Percentiles rank a stretch among this genome's conserved stretches.
Conservation (phyloP, 208 protist genomes). For the Wallacemonas sp. region DNA sequence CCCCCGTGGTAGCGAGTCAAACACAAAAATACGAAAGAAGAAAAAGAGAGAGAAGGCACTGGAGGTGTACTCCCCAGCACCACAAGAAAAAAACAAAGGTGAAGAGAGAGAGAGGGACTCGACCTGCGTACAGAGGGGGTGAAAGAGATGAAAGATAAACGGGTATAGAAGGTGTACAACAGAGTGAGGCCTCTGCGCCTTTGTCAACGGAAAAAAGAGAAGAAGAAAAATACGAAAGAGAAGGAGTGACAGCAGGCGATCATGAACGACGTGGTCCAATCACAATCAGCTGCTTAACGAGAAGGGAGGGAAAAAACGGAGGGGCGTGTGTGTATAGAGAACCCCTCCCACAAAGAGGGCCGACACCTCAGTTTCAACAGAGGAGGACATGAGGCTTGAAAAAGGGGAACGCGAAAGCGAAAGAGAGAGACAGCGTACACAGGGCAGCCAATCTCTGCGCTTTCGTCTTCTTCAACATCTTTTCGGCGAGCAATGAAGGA, state of each 20-base stretch:
- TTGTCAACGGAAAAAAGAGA: neutral
- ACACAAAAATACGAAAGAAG: slow-evolving; percentile 3
- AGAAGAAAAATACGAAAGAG: neutral
- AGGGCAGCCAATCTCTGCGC: neutral
- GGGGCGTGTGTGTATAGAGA: neutral
- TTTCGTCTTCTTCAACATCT: neutral
- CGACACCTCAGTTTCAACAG: no score
- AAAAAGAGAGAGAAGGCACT: slow-evolving; percentile 13
- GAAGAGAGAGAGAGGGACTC: neutral
- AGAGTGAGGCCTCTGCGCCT: neutral
- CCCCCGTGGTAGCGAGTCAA: no score
- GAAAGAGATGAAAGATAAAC: slow-evolving; percentile 6
- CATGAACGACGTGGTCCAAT: no score
- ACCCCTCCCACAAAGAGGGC: no score
- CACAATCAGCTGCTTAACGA: no score
- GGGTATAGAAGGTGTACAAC: slow-evolving; percentile 10
- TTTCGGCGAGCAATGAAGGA: slow-evolving; percentile 19
- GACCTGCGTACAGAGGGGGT: neutral
- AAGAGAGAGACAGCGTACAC: neutral
- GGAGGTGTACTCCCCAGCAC: neutral
- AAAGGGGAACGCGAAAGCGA: slow-evolving; percentile 8
- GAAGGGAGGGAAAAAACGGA: neutral
- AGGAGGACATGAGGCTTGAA: no score
- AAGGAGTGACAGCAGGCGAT: slow-evolving; percentile 2
- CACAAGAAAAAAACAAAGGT: neutral